Evolutionary conservation across 805 yeast genomes (phyloP).

Genomic region (Starmerella bombicola): DNA sequence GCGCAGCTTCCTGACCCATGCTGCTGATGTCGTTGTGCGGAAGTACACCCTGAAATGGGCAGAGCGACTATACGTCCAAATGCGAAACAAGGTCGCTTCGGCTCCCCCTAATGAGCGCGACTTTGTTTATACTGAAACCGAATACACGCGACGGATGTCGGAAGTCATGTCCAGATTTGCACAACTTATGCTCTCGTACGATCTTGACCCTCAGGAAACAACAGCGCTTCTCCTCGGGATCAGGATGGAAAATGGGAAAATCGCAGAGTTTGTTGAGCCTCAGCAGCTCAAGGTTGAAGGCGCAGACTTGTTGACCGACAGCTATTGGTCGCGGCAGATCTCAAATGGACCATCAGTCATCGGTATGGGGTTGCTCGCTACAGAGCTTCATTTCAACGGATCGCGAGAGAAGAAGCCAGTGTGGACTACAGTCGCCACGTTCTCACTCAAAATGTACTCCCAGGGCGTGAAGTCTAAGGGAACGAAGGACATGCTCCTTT

Average conservation of each 20-base stretch:
- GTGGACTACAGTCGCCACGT: not conserved
- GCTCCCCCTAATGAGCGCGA: slow-evolving; percentile 22
- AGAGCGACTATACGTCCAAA: slow-evolving; percentile 27
- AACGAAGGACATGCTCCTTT: slow-evolving; percentile 27
- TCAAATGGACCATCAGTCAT: slow-evolving; percentile 24
- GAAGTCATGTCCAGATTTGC: slow-evolving; percentile 34
- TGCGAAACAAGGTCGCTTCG: slow-evolving; percentile 25
- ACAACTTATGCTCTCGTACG: slow-evolving; percentile 50
- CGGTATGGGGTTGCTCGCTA: slow-evolving; percentile 28
- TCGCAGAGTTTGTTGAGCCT: not conserved
- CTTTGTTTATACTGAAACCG: slow-evolving; percentile 25
- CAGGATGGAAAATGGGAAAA: not conserved
- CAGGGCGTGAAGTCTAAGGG: slow-evolving; percentile 22
- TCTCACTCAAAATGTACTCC: not conserved
- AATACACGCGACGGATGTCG: slow-evolving; percentile 23
- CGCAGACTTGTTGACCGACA: slow-evolving; percentile 13
- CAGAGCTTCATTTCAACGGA: slow-evolving; percentile 26
- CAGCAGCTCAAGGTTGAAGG: slow-evolving; percentile 7
- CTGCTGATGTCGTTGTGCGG: slow-evolving; percentile 34
- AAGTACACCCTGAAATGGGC: slow-evolving; percentile 25
- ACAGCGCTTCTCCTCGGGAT: slow-evolving; percentile 14
- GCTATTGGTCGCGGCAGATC: slow-evolving; percentile 14
- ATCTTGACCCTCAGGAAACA: slow-evolving; percentile 38
- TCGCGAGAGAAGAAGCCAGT: slow-evolving; percentile 11
- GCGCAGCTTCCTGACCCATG: slow-evolving; percentile 47